These are phyloP conservation scores for Apiospora marii DNA, from an alignment of 2,329 filamentous ascomycete genomes.

Conservation along the genomic window DNA sequence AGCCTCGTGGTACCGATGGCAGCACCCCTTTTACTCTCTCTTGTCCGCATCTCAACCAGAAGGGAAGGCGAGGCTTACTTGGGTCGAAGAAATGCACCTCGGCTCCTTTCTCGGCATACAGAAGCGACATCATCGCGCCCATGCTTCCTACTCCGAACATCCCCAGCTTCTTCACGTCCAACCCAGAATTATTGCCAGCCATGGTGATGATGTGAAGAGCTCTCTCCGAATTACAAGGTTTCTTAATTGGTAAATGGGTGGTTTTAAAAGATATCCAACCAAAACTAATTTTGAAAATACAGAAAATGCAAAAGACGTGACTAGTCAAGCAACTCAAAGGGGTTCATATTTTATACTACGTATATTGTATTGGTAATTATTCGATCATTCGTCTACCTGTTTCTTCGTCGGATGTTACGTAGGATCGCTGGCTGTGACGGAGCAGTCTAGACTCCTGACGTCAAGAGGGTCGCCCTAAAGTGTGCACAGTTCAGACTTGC, in stretches of 20 bases:
- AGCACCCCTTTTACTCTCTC: too few relatives aligned
- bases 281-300: too few relatives aligned
- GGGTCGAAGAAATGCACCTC: constrained; percentile 64
- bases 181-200: background rate
- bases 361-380: background rate
- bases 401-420: background rate
- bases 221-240: too few relatives aligned
- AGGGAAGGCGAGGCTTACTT: constrained; percentile 35
- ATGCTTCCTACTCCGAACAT: constrained; percentile 67
- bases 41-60: background rate
- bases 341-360: background rate
- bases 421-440: background rate
- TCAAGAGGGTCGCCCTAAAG: background rate
- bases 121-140: constrained; percentile 65
- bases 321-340: too few relatives aligned
- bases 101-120: constrained; percentile 64
- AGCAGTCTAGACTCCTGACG: constrained; percentile 12
- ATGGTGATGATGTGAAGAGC: background rate
- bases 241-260: background rate
- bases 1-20: background rate
- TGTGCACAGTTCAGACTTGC: constrained; percentile 8
- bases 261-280: too few relatives aligned
- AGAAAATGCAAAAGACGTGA: too few relatives aligned
- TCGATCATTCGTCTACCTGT: background rate
- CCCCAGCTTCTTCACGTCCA: constrained; percentile 47